Evolutionary conservation across 2,329 filamentous ascomycete species (phyloP), one percentile per base, ranked within the genome.

Genomic region (Talaromyces sp.): DNA sequence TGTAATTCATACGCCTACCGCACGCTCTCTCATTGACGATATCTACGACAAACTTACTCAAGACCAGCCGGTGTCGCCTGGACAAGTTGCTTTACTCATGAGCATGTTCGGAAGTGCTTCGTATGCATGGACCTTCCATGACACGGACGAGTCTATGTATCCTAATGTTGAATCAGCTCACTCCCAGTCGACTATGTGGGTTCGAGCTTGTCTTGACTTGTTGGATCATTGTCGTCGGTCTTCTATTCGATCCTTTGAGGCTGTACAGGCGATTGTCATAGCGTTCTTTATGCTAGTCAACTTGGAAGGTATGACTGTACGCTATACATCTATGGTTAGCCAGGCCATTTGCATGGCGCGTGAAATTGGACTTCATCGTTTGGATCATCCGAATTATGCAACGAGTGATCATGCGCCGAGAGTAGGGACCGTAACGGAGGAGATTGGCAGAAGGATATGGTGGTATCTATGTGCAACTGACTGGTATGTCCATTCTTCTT

Each of bases 401-500:
- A 47, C 36, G 7, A 65, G 49, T n/a, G 27, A 29, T 15, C 45
- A 47, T 29, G 43, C 38, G 27, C 58, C 63, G 2, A 61, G 22
- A 31, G 8, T 13, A 6, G 58, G 58, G n/a, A 61, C 72, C 17
- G 66, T 76, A 6, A 68, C 70, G n/a, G 68, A 74, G 7, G 79
- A 80, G 58, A 72, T 76, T 2, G 73, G 74, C 29, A 67, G 79
- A 36, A 74, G 78, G n/a, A 68, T 79, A 2, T 80, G 77, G 78
- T 80, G 78, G 78, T 78, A 80, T 69, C 65, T 80, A 7, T 73
- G 71, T 25, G 69, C 73, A 10, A 74, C 73, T 43, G 78, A 80
- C 61, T 80, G 77, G 77, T 76, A 69, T 58, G 69, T 11, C 15
- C 25, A 22, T 40, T 27, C 38, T 54, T 11, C 66, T 58, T 54